A percentile compares a stretch with the other conserved stretches of the same genome.
phyloP scores from a whole-genome alignment of 495 filamentous ascomycete genomes.

The Aspergillus ostianus region DNA sequence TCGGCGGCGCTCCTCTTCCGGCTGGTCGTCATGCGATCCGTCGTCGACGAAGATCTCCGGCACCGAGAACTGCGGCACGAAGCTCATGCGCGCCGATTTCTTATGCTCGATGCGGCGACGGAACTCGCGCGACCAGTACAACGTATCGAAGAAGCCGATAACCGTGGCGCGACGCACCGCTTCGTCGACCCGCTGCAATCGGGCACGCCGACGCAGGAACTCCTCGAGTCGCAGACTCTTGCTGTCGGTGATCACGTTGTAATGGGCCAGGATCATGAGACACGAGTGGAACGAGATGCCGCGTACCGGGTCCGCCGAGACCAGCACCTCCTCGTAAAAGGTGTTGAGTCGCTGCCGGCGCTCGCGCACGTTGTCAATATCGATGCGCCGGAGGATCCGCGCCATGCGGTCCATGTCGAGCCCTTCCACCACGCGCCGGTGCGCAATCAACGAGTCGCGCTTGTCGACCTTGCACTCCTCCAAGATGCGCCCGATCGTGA shows the following conservation, averaged over 20 bases:
- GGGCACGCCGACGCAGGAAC: constrained; percentile 84
- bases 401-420: constrained; percentile 79
- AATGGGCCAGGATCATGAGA: constrained; percentile 96
- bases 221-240: constrained; percentile 93
- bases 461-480: constrained; percentile 70
- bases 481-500: constrained; percentile 77
- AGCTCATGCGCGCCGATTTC: constrained; percentile 69
- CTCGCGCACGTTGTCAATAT: constrained; percentile 67
- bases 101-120: constrained; percentile 66
- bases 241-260: constrained; percentile 98
- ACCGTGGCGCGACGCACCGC: constrained; percentile 86
- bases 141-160: constrained; percentile 91
- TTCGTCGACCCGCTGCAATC: constrained; percentile 94
- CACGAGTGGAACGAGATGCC: constrained; percentile 92
- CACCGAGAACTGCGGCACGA: constrained; percentile 75
- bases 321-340: constrained; percentile 95
- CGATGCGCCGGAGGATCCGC: constrained; percentile 69
- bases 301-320: constrained; percentile 80
- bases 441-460: constrained; percentile 37
- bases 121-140: constrained; percentile 86
- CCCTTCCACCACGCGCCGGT: constrained; percentile 58
- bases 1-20: constrained; percentile 17
- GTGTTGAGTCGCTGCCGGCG: constrained; percentile 77
- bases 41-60: constrained; percentile 90
- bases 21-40: constrained; percentile 45